Evolutionary conservation across 1,284 basidiomycete genomes (phyloP).

Genomic region (Sporisorium sorghi): DNA sequence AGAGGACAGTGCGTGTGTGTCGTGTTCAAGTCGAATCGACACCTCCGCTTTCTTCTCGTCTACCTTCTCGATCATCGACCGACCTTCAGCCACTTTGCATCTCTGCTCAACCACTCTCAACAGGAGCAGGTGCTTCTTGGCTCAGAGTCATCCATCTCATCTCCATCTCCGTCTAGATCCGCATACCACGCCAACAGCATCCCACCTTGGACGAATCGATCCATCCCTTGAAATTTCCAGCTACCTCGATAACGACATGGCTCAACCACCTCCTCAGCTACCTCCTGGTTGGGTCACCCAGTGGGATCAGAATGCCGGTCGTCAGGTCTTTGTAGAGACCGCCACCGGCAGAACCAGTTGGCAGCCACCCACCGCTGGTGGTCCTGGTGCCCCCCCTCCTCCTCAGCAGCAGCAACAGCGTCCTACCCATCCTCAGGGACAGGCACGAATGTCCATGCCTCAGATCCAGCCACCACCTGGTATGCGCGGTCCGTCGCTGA

Average conservation of each 20-base stretch:
- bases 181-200: not conserved
- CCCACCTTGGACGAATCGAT: not conserved
- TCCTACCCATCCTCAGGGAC: slow-evolving; percentile 64
- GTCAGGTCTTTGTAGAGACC: slow-evolving; percentile 81
- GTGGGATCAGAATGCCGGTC: slow-evolving; percentile 84
- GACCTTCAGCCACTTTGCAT: slow-evolving; percentile 5
- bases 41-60: slow-evolving; percentile 8
- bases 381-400: slow-evolving; percentile 12
- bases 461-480: slow-evolving; percentile 59
- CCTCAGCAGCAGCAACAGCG: slow-evolving; percentile 51
- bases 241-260: slow-evolving; percentile 18
- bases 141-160: not conserved
- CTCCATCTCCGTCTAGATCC: not conserved
- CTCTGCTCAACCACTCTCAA: slow-evolving; percentile 4
- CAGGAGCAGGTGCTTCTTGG: slow-evolving; percentile 6
- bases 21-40: slow-evolving; percentile 9
- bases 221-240: not conserved
- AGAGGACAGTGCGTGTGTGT: slow-evolving; percentile 2
- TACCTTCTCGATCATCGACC: not conserved
- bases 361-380: slow-evolving; percentile 64
- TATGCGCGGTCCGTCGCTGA: slow-evolving; percentile 50
- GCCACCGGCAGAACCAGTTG: slow-evolving; percentile 69
- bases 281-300: slow-evolving; percentile 90
- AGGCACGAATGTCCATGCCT: slow-evolving; percentile 67
- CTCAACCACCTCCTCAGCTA: slow-evolving; percentile 70